Percentiles rank a stretch among this genome's conserved stretches.
phyloP scores from a whole-genome alignment of 139 green algal genomes.

The Desmodesmus armatus region DNA sequence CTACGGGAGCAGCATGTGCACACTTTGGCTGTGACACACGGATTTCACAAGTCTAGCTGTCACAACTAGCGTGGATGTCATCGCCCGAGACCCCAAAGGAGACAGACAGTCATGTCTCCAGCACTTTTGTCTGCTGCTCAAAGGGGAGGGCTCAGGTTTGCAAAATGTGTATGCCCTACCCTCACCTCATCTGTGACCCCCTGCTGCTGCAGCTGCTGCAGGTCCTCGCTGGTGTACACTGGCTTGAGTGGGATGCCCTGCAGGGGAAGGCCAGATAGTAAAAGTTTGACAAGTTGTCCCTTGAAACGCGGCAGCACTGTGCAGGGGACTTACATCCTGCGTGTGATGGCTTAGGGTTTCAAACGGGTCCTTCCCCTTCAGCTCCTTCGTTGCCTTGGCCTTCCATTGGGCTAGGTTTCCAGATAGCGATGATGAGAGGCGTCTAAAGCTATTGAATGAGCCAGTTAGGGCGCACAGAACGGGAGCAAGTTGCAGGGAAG shows the following conservation, averaged over 20 bases:
- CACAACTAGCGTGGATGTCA: too few species aligned
- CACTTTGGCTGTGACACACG: too few species aligned
- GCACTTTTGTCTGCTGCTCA: too few species aligned
- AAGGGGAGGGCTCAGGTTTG: too few species aligned
- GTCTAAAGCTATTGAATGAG: too few species aligned
- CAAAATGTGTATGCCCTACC: too few species aligned
- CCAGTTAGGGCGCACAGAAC: not conserved
- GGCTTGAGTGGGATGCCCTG: conserved; percentile 65
- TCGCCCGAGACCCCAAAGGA: too few species aligned
- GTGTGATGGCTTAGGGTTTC: conserved; percentile 22
- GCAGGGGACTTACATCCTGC: conserved; percentile 1
- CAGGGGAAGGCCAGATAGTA: too few species aligned
- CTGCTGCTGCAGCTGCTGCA: conserved; percentile 39
- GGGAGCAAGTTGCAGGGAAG: not conserved
- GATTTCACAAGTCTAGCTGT: too few species aligned
- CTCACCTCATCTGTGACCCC: conserved; percentile 47
- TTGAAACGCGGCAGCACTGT: not conserved
- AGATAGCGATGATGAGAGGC: not conserved
- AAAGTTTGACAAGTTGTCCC: not conserved
- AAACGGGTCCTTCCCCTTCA: conserved; percentile 47
- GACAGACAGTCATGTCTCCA: too few species aligned
- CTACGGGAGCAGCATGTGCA: too few species aligned
- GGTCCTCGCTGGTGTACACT: conserved; percentile 61
- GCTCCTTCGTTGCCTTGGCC: conserved; percentile 48
- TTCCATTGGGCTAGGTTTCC: conserved; percentile 27